A percentile compares a stretch with the other conserved stretches of the same genome.
phyloP scores from a whole-genome alignment of 176 grass and related monocot genomes.

The Paspalum notatum region DNA sequence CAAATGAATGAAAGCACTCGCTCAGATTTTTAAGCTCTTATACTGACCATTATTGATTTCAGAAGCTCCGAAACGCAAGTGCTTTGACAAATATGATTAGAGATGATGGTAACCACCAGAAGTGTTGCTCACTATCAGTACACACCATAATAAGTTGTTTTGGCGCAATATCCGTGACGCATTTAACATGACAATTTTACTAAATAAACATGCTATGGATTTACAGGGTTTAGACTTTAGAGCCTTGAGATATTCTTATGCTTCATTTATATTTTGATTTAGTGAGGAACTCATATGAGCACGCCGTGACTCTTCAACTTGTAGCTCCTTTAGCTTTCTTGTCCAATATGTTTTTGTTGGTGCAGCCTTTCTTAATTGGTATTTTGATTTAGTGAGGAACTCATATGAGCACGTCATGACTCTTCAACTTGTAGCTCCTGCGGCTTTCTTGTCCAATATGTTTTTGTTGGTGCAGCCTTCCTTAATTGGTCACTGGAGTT shows the following conservation, averaged over 20 bases:
- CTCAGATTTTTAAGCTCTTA: background rate
- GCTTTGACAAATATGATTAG: background rate
- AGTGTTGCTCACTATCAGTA: background rate
- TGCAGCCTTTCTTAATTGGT: background rate
- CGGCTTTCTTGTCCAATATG: background rate
- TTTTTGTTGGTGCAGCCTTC: background rate
- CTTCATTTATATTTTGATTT: background rate
- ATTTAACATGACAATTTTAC: background rate
- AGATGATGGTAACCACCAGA: background rate
- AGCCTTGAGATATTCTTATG: slow-evolving; percentile 17
- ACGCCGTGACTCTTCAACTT: background rate
- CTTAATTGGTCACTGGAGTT: background rate
- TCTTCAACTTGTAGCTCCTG: background rate
- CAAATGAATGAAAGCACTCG: background rate
- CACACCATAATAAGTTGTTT: background rate
- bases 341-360: background rate
- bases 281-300: background rate
- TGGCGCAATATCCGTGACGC: background rate
- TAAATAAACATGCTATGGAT: background rate
- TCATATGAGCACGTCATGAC: background rate
- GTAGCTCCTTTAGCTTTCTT: background rate
- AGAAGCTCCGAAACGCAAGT: background rate
- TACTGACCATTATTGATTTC: background rate
- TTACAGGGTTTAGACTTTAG: slow-evolving; percentile 4
- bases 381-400: background rate